phyloP scores from a whole-genome alignment of 306 rosid genomes.

The Medicago lupulina region DNA sequence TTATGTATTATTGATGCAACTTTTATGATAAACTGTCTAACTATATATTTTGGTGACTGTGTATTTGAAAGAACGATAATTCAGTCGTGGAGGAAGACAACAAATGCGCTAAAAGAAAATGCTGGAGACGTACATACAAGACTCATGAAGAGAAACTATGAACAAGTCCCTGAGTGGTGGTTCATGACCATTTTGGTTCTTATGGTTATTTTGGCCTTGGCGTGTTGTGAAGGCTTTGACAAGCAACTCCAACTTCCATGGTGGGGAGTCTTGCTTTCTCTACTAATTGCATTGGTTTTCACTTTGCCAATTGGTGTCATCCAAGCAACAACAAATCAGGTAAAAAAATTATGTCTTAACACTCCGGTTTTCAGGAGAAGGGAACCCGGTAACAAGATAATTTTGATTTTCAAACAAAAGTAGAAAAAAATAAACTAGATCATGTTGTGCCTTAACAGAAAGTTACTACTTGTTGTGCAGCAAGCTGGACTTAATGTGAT shows the following conservation, averaged over 20 bases:
- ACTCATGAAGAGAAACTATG: constrained; percentile 81
- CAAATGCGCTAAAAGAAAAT: constrained; percentile 39
- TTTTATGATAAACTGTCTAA: constrained; percentile 23
- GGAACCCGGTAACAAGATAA: too few species aligned
- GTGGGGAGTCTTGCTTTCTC: constrained; percentile 81
- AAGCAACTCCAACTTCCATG: constrained; percentile 88
- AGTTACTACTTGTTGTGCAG: constrained; percentile 47
- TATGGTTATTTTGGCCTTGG: constrained; percentile 51
- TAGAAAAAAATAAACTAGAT: too few species aligned
- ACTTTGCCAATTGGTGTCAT: constrained; percentile 81
- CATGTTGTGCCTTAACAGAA: background rate
- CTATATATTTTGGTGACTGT: background rate
- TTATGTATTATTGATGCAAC: background rate
- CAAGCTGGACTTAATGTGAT: constrained; percentile 76
- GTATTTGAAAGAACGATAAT: constrained; percentile 51
- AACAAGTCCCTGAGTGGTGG: constrained; percentile 85
- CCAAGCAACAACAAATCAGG: constrained; percentile 85
- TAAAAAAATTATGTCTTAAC: constrained; percentile 26
- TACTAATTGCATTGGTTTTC: constrained; percentile 60
- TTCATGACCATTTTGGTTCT: constrained; percentile 49
- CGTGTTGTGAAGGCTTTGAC: constrained; percentile 69
- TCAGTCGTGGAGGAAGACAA: constrained; percentile 61
- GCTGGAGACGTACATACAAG: constrained; percentile 70
- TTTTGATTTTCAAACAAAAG: too few species aligned
- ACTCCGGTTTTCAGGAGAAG: too few species aligned